A percentile compares a stretch with the other conserved stretches of the same genome.
These are phyloP conservation scores for Kurtzmaniella quercitrusa DNA, from an alignment of 1,139 yeast species.

Conservation along the genomic window DNA sequence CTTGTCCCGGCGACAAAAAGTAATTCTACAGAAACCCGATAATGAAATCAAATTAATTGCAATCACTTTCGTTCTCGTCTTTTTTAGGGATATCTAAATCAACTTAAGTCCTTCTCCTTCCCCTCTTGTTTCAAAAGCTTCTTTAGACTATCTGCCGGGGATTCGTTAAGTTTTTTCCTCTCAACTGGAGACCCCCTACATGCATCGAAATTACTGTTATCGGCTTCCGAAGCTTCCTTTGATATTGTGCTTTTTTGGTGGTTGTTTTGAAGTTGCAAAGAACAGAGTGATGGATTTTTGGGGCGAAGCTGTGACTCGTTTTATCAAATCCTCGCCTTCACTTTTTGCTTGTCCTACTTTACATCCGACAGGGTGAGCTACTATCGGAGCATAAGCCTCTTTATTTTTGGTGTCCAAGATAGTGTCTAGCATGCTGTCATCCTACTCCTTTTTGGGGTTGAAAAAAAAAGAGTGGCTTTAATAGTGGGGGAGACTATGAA, in stretches of 20 bases:
- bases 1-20: too few species aligned
- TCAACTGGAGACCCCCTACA: neutral
- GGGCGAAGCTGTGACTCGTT: constrained; percentile 15
- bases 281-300: constrained; percentile 27
- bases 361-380: constrained; percentile 52
- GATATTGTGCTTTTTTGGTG: neutral
- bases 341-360: constrained; percentile 63
- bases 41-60: too few species aligned
- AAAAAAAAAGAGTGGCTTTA: too few species aligned
- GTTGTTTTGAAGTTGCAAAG: constrained; percentile 17
- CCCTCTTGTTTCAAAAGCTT: neutral
- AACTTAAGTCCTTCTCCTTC: too few species aligned
- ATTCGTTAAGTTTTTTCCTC: neutral
- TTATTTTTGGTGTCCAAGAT: constrained; percentile 35
- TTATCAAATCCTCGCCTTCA: constrained; percentile 44
- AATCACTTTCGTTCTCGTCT: too few species aligned
- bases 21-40: too few species aligned
- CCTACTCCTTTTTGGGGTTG: constrained; percentile 39
- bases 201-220: neutral
- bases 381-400: constrained; percentile 39
- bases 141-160: neutral
- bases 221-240: too few species aligned
- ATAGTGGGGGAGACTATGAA: too few species aligned
- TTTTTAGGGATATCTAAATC: too few species aligned
- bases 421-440: constrained; percentile 27